Evolutionary conservation across 192 early-diverging fungal genomes (phyloP).

Genomic region (Linnemannia zychae): DNA sequence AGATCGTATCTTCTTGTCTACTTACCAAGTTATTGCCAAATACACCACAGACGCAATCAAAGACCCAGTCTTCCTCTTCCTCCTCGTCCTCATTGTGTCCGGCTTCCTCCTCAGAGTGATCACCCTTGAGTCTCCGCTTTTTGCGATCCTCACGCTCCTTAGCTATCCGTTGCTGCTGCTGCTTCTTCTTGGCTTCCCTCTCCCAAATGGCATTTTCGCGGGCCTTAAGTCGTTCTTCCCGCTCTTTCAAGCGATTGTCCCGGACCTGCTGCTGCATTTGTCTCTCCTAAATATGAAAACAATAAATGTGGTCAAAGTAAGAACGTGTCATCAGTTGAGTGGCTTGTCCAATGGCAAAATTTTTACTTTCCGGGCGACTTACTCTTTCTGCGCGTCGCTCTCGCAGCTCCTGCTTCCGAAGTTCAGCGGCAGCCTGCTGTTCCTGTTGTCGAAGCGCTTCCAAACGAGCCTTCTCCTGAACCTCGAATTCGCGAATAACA

Average conservation of each 20-base stretch:
- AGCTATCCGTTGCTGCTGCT: slow-evolving; percentile 40
- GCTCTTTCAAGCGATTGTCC: slow-evolving; percentile 42
- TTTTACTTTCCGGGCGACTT: neutral
- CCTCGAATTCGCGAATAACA: slow-evolving; percentile 69
- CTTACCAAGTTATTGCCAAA: slow-evolving; percentile 63
- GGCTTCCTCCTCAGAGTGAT: slow-evolving; percentile 25
- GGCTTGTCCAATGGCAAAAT: neutral
- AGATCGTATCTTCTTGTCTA: neutral
- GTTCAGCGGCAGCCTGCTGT: slow-evolving; percentile 21
- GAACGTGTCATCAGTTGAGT: neutral
- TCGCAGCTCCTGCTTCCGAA: slow-evolving; percentile 36
- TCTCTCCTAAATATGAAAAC: slow-evolving; percentile 28
- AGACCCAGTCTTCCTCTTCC: slow-evolving; percentile 62
- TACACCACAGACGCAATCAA: slow-evolving; percentile 65
- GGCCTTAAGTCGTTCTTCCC: slow-evolving; percentile 51
- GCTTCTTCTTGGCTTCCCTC: slow-evolving; percentile 50
- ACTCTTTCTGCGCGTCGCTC: slow-evolving; percentile 46
- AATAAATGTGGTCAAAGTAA: neutral
- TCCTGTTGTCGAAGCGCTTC: slow-evolving; percentile 38
- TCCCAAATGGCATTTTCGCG: slow-evolving; percentile 53
- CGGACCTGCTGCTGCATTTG: slow-evolving; percentile 35
- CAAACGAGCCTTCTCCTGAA: slow-evolving; percentile 61
- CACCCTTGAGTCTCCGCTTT: slow-evolving; percentile 35
- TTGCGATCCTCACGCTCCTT: slow-evolving; percentile 51
- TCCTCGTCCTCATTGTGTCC: slow-evolving; percentile 29